phyloP scores from a whole-genome alignment of 495 filamentous ascomycete species.

The Cryomyces minteri region DNA sequence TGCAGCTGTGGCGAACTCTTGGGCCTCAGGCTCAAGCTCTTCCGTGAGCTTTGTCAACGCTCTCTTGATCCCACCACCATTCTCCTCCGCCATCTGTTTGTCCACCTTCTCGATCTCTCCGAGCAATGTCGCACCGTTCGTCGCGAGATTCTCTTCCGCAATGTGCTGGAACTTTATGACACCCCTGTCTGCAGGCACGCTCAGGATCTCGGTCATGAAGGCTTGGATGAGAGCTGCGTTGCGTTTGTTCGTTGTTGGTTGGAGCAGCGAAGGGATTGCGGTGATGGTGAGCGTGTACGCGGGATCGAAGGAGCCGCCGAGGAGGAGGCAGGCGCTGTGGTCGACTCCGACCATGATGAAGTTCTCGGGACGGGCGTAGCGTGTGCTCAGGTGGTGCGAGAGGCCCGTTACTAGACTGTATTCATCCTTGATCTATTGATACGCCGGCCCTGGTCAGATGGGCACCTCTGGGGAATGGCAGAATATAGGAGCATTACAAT shows the following conservation, averaged over 20 bases:
- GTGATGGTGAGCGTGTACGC: slow-evolving; percentile 67
- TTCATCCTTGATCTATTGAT: slow-evolving; percentile 40
- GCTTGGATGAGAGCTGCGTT: slow-evolving; percentile 58
- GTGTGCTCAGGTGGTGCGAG: slow-evolving; percentile 45
- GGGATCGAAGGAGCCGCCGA: slow-evolving; percentile 55
- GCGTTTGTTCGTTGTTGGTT: slow-evolving; percentile 63
- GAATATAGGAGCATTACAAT: slow-evolving; percentile 30
- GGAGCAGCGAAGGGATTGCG: slow-evolving; percentile 46
- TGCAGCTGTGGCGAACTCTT: neutral
- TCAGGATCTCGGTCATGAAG: slow-evolving; percentile 47
- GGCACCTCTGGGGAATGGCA: neutral
- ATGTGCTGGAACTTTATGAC: slow-evolving; percentile 52
- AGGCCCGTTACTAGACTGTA: slow-evolving; percentile 52
- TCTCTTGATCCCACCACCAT: slow-evolving; percentile 7
- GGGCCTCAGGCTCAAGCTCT: neutral
- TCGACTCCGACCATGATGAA: slow-evolving; percentile 54
- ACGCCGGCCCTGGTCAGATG: neutral
- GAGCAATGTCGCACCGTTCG: slow-evolving; percentile 46
- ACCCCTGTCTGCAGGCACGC: slow-evolving; percentile 43
- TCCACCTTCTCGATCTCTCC: slow-evolving; percentile 47
- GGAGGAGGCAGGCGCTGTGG: slow-evolving; percentile 56
- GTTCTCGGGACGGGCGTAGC: slow-evolving; percentile 53
- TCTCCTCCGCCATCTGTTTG: slow-evolving; percentile 21
- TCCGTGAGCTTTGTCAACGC: neutral
- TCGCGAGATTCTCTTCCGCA: slow-evolving; percentile 50